A percentile compares a stretch with the other conserved stretches of the same genome.
Conservation (phyloP, 78 protist genomes). For the Andalucia godoyi region DNA sequence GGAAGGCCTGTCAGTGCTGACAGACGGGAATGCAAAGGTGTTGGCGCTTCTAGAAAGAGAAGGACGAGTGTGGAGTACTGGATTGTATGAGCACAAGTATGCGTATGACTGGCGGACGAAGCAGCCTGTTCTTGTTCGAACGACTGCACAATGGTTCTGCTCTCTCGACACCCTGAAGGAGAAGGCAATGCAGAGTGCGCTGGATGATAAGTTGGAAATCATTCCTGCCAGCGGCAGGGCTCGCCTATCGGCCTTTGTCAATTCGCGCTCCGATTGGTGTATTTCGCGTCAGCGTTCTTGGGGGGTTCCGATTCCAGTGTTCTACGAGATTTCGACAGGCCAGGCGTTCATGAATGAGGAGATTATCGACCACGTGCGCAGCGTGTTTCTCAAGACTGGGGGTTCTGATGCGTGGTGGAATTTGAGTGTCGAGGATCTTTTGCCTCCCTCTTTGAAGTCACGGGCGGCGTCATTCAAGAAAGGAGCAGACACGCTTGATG, state of each 20-base stretch:
- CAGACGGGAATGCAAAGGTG: constrained; percentile 39
- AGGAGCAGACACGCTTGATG: constrained; percentile 89
- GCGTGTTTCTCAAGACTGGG: constrained; percentile 12
- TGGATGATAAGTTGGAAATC: background rate
- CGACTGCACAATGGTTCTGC: constrained; percentile 9
- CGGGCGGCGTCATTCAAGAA: background rate
- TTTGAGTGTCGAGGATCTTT: constrained; percentile 23
- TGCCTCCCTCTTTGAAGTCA: constrained; percentile 28
- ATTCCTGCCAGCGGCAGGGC: background rate
- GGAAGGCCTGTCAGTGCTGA: constrained; percentile 41
- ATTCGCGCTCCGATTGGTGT: constrained; percentile 76
- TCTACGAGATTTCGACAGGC: constrained; percentile 29
- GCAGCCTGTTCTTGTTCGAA: constrained; percentile 72
- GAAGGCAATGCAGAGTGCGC: background rate
- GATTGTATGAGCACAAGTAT: constrained; percentile 66
- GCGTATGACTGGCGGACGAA: constrained; percentile 92
- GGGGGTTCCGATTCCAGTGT: constrained; percentile 93
- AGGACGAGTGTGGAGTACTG: background rate
- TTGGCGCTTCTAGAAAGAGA: constrained; percentile 7
- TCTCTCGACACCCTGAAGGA: background rate
- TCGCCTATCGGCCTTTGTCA: background rate
- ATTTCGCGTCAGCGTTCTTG: constrained; percentile 80
- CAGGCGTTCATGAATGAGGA: constrained; percentile 8
- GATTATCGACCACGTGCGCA: constrained; percentile 36
- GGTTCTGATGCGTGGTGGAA: constrained; percentile 77